Evolutionary conservation across 1,284 basidiomycete species (phyloP), one percentile per base, ranked within the genome.

Genomic region (Tylopilus sp.): DNA sequence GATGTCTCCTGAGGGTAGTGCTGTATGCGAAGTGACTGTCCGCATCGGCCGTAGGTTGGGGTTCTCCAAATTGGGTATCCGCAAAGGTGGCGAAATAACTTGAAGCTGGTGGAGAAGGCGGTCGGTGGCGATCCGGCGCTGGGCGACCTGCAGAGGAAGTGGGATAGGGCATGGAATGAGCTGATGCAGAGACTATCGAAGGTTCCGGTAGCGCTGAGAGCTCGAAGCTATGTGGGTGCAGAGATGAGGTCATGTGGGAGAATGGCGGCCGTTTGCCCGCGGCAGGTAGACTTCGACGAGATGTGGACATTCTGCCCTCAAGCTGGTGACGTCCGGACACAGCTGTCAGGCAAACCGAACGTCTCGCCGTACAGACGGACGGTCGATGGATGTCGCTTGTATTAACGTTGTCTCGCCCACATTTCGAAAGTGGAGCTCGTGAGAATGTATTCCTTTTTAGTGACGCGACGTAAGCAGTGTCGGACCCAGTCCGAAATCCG

Each of bases 11-110:
- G 21, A 92, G 72, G 0, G 85, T 89, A 0, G 89, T 92, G 55
- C 85, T 89, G 69, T 90, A 92, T 2, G 88, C 84, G 60, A 92
- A 92, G 62, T 90, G 88, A 3, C 78, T 66, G 36, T 75, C 73
- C 2, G 87, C 85, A 46, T 81, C 81, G 0, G 83, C 72, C 1
- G 76, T 72, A 0, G 83, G 78, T 25, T 78, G 74, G 10, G 81
- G 74, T 50, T 77, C 73, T 21, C 74, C 71, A 47, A 70, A 68
- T 44, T 72, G 68, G 52, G 78, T 73, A 28, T 72, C 73, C 23
- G 75, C 71, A 35, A 80, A 74, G 1, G 77, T 64, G 1, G 81
- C 74, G 59, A 90, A 90, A 66, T 89, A 90, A 0, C 85, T 76
- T 3, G 87, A 89, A 0, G 87, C 87, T 0, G 87, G 87, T 2